Evolutionary conservation across 257 asterid genomes (phyloP), one percentile per base, ranked within the genome.

Genomic region (Schizonepeta tenuifolia): DNA sequence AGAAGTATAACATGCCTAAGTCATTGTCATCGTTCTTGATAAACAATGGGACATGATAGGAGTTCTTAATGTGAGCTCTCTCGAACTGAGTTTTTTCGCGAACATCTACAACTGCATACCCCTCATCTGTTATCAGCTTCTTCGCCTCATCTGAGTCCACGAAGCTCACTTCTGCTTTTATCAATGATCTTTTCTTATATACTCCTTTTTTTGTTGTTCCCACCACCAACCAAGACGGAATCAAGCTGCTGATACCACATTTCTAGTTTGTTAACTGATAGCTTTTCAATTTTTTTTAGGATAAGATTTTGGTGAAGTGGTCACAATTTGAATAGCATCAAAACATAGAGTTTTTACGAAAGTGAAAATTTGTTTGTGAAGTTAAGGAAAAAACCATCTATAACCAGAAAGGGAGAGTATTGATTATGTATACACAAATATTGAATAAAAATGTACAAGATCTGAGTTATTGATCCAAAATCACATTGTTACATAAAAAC

Each of bases 1-100:
- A 33, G 9, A 47, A 50, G 13, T 12, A 72, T 20, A 11, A 56
- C 46, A 44, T 81, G 87, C 98, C 95, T 12, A 90, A 71, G 73
- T 94, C 97, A 18, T 89, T 91, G 81, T 91, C 98, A 47, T 87
- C 44, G 83, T 94, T 94, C 72, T 85, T 88, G 5, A 91, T 80
- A 80, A 91, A 94, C 3, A 94, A 80, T 5, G 97, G 97, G 65
- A 81, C 84, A 46, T 94, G 97, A 65, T 77, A 87, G 80, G 95
- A 91, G 73, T 84, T 83, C 77, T 84, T 94, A 18, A 94, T 89
- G 57, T 82, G 96, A 15, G 98, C 95, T 77, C 98, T 77, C 44
- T 85, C 84, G 18, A 85, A 94, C 76, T 94, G 98, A 64, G 82
- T 77, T 53, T 78, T 81, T 76, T 94, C 98, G 0, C 97, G 90